Percentiles rank a stretch among this genome's conserved stretches.
Conservation (phyloP, 2,329 filamentous ascomycete genomes). For the Microdochium nivale region DNA sequence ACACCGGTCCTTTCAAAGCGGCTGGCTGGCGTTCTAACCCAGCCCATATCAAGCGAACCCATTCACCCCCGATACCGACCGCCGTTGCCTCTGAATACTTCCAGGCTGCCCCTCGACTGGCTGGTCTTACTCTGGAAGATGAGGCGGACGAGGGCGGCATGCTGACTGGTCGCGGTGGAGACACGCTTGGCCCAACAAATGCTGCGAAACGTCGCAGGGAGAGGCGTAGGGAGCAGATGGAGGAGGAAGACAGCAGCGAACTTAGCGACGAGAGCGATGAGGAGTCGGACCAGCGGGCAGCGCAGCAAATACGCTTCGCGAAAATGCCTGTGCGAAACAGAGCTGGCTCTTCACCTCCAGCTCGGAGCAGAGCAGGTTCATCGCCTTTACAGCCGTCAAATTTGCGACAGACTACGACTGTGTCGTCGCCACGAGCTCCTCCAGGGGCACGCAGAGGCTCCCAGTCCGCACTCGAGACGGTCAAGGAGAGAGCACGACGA, state of each 20-base stretch:
- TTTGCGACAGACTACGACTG: slow-evolving; percentile 42
- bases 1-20: slow-evolving; percentile 72
- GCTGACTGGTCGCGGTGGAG: slow-evolving; percentile 57
- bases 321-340: slow-evolving; percentile 88
- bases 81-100: slow-evolving; percentile 80
- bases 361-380: slow-evolving; percentile 14
- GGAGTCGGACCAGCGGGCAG: slow-evolving; percentile 61
- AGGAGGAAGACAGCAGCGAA: slow-evolving; percentile 80
- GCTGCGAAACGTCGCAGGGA: slow-evolving; percentile 56
- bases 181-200: slow-evolving; percentile 60
- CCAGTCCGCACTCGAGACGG: slow-evolving; percentile 60
- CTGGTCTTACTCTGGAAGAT: slow-evolving; percentile 57
- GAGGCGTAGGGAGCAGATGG: slow-evolving; percentile 62
- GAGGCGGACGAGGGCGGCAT: slow-evolving; percentile 66
- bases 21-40: slow-evolving; percentile 72
- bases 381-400: slow-evolving; percentile 42
- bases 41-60: slow-evolving; percentile 70
- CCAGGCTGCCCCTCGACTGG: slow-evolving; percentile 54
- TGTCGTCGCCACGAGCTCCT: slow-evolving; percentile 37
- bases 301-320: slow-evolving; percentile 88
- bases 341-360: slow-evolving; percentile 77
- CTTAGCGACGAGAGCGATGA: slow-evolving; percentile 79
- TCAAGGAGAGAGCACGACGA: slow-evolving; percentile 60
- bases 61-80: slow-evolving; percentile 79
- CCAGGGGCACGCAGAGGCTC: slow-evolving; percentile 53